Evolutionary conservation across 352 stramenopile species (phyloP), one percentile per base, ranked within the genome.

Genomic region (Aphanomyces invadans): DNA sequence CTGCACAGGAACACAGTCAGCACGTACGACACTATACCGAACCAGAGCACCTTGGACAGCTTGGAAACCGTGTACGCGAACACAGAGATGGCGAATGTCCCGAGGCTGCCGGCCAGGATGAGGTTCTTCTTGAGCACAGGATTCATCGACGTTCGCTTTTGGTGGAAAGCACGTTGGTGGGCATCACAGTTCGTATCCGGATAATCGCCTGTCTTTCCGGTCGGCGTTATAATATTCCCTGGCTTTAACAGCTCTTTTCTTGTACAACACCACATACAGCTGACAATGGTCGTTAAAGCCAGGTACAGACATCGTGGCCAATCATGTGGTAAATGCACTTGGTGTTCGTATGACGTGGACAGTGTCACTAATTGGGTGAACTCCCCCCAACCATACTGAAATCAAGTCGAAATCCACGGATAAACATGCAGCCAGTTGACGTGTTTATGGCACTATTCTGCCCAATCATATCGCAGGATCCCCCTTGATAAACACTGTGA

Each of bases 1-100:
- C 83, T 92, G 65, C 25, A 62, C 9, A 48, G 25, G 0, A 67
- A 64, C 39, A 70, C 11, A 19, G 55, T 7, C 7, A 42, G 36
- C 49, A 57, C 25, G 25, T 54, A 23, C 10, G 39, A 44, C 38
- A 26, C n/a, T 11, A 10, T n/a, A 59, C 36, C 23, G 2, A n/a
- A 17, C 2, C 33, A 19, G 42, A 66, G 54, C 71, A 92, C 83
- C 73, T 84, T 83, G 72, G 76, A 87, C 81, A 92, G 88, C 72
- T 92, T 77, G 62, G 80, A 74, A 51, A 92, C 80, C 32, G 83
- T 90, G 73, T 92, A 92, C 28, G 71, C 68, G 44, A 90, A 92
- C 54, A 92, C 75, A 31, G 79, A 69, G 57, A 74, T 69, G 44
- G 79, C 76, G 62, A 92, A 92, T 9, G 77, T 76, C 44, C 71